A percentile compares a stretch with the other conserved stretches of the same genome.
phyloP scores from a whole-genome alignment of 257 asterid species.

The Ajuga chamaepitys region DNA sequence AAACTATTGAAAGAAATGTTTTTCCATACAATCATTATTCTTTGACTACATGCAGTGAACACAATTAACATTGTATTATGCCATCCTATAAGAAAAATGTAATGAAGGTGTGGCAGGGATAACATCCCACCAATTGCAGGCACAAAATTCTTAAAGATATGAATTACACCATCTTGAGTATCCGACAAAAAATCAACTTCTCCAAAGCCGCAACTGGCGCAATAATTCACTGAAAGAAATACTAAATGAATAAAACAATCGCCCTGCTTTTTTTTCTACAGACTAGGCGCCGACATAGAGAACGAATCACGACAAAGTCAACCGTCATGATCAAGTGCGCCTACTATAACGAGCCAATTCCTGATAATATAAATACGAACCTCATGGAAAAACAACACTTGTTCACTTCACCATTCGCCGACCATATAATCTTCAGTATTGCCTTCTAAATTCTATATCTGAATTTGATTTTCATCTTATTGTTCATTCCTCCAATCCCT shows the following conservation, averaged over 20 bases:
- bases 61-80: neutral
- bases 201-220: neutral
- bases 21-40: neutral
- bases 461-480: neutral
- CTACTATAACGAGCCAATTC: neutral
- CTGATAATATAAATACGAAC: neutral
- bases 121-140: neutral
- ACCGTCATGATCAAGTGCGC: too few species aligned
- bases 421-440: neutral
- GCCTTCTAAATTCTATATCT: neutral
- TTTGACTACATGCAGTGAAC: neutral
- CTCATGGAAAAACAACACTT: neutral
- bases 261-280: neutral
- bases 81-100: neutral
- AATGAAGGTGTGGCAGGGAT: neutral
- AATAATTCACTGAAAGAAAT: neutral
- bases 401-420: neutral
- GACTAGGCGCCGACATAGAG: neutral
- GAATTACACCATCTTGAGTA: constrained; percentile 1
- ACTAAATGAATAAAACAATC: neutral
- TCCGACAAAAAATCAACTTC: neutral
- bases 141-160: neutral
- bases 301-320: constrained; percentile 7
- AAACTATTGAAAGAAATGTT: neutral
- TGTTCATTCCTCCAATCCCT: neutral